Evolutionary conservation across 805 yeast genomes (phyloP).

Genomic region (Ogataea pignaliae): DNA sequence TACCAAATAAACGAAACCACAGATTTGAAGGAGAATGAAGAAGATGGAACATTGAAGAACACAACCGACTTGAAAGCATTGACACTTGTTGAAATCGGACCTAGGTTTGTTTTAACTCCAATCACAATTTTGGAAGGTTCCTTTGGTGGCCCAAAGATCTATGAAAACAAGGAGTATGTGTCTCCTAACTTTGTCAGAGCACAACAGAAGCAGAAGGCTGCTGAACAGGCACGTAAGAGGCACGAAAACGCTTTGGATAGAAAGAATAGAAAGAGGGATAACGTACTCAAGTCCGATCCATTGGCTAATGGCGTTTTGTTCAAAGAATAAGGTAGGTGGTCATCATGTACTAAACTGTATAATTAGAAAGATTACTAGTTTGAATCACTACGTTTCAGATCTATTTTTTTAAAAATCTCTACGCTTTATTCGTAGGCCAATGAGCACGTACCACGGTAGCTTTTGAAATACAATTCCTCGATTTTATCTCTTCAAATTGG

Average conservation of each 20-base stretch:
- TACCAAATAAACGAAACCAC: conserved; percentile 76
- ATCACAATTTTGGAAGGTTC: conserved; percentile 93
- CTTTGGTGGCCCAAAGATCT: conserved; percentile 95
- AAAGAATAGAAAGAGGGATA: conserved; percentile 71
- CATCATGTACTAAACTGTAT: not conserved
- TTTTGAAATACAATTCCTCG: no score
- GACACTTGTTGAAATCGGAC: conserved; percentile 91
- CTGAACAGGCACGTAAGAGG: conserved; percentile 72
- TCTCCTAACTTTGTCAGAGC: conserved; percentile 95
- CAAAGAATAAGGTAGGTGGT: conserved; percentile 33
- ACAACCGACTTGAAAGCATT: conserved; percentile 47
- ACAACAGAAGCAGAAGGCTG: conserved; percentile 74
- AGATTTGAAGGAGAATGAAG: conserved; percentile 47
- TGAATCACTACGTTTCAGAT: not conserved
- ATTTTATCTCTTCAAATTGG: no score
- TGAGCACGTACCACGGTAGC: no score
- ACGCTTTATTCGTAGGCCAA: no score
- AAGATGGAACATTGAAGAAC: conserved; percentile 14
- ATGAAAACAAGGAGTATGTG: conserved; percentile 94
- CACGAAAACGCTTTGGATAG: conserved; percentile 73
- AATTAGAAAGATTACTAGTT: not conserved
- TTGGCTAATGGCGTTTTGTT: conserved; percentile 74
- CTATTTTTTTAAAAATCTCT: not conserved
- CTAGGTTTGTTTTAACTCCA: conserved; percentile 88
- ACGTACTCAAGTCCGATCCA: conserved; percentile 75